These are phyloP conservation scores for Erodium maritimum DNA, from an alignment of 345 rosid genomes.

Conservation along the genomic window DNA sequence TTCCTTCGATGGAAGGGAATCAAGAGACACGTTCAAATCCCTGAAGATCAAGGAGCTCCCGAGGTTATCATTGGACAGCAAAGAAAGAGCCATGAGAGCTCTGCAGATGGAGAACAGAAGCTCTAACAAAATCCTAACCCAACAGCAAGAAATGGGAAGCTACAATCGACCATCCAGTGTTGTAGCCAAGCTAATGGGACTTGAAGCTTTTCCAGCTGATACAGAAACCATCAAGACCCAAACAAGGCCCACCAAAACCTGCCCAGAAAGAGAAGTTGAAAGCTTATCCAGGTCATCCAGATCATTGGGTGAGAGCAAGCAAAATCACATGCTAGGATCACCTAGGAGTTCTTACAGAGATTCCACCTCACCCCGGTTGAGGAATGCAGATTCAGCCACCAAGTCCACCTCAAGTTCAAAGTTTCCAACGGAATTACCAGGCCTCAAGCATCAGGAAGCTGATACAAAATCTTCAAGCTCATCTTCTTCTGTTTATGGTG, in stretches of 20 bases:
- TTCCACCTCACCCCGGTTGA: conserved; percentile 25
- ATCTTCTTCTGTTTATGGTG: conserved; percentile 52
- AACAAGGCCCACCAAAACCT: conserved; percentile 11
- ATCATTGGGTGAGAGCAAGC: conserved; percentile 23
- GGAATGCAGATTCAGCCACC: conserved; percentile 27
- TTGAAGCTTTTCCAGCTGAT: conserved; percentile 49
- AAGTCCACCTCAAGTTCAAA: conserved; percentile 32
- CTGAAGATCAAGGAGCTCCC: conserved; percentile 69
- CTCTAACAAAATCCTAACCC: conserved; percentile 9
- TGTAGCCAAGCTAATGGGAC: conserved; percentile 85
- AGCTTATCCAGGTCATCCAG: conserved; percentile 6
- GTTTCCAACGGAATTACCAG: conserved; percentile 38
- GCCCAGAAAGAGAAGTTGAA: conserved; percentile 13
- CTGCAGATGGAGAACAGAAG: conserved; percentile 13
- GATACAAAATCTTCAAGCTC: conserved; percentile 17
- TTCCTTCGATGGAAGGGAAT: conserved; percentile 79
- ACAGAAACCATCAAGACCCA: conserved; percentile 12
- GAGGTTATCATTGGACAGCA: conserved; percentile 82
- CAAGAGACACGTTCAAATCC: conserved; percentile 40
- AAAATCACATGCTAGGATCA: conserved; percentile 23
- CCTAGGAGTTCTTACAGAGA: conserved; percentile 38
- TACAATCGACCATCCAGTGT: conserved; percentile 50
- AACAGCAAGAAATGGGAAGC: conserved; percentile 44
- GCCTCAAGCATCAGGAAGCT: conserved; percentile 17
- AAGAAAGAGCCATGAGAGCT: conserved; percentile 35